These are phyloP conservation scores for Ophiorrhiza pumila DNA, from an alignment of 257 asterid genomes.

Conservation along the genomic window DNA sequence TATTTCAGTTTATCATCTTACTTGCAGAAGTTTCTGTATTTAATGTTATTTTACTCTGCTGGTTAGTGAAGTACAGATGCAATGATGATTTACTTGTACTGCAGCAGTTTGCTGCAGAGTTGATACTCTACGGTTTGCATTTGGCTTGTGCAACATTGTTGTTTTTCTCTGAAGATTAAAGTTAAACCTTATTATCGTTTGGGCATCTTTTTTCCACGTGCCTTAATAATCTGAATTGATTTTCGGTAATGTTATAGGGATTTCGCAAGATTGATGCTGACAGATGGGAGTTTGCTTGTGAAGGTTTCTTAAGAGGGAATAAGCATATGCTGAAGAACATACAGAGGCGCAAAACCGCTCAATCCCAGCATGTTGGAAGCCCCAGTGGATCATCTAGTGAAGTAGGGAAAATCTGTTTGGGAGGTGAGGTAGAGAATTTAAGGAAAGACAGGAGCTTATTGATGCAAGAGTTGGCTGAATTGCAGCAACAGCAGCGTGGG, in stretches of 20 bases:
- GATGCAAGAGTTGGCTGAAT: conserved; percentile 66
- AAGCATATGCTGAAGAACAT: conserved; percentile 62
- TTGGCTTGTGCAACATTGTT: conserved; percentile 22
- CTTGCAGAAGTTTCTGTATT: conserved; percentile 5
- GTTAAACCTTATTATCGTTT: conserved; percentile 6
- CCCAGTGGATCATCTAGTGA: conserved; percentile 39
- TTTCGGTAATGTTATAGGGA: conserved; percentile 44
- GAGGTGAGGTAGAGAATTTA: conserved; percentile 51
- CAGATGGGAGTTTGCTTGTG: conserved; percentile 79
- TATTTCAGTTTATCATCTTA: neutral
- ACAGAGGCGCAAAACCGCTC: conserved; percentile 68
- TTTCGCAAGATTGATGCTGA: conserved; percentile 77
- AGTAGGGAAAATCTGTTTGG: conserved; percentile 37
- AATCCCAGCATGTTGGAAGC: conserved; percentile 50
- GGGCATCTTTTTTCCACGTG: neutral
- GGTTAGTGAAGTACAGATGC: conserved; percentile 10
- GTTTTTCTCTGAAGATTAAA: conserved; percentile 3
- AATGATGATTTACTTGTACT: conserved; percentile 26
- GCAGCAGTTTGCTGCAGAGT: conserved; percentile 27
- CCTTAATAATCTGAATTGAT: neutral
- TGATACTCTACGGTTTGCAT: conserved; percentile 24
- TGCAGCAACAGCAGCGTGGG: conserved; percentile 67
- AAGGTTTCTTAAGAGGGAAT: conserved; percentile 63
- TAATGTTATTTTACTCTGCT: neutral
- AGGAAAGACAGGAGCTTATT: conserved; percentile 60